These are phyloP conservation scores for Quercus glauca DNA, from an alignment of 306 rosid genomes.

Conservation along the genomic window DNA sequence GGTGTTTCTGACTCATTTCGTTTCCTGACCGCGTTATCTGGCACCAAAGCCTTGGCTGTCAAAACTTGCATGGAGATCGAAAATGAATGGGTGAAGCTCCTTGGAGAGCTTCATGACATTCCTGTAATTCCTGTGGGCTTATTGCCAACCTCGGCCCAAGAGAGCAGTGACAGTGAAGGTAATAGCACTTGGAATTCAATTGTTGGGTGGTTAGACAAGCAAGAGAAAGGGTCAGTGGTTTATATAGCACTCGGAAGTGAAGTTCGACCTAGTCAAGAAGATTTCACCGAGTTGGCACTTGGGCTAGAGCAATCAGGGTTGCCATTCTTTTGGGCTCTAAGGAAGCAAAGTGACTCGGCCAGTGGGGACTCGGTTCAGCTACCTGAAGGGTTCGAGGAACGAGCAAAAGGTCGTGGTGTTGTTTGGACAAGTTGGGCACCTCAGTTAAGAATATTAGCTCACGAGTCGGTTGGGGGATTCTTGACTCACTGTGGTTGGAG, in stretches of 20 bases:
- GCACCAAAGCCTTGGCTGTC: constrained; percentile 17
- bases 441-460: constrained; percentile 24
- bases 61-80: constrained; percentile 36
- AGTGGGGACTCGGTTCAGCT: neutral
- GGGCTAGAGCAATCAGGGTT: constrained; percentile 29
- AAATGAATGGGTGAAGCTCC: constrained; percentile 10
- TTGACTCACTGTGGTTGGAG: constrained; percentile 37
- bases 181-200: constrained; percentile 19
- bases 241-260: no score
- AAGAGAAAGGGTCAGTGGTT: neutral
- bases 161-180: neutral
- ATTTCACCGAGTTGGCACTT: constrained; percentile 21
- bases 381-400: constrained; percentile 9
- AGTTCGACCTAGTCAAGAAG: constrained; percentile 15
- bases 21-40: neutral
- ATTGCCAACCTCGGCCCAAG: constrained; percentile 9
- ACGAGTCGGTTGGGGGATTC: constrained; percentile 30
- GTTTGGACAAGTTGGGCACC: constrained; percentile 30
- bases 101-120: neutral
- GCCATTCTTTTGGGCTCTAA: constrained; percentile 9
- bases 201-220: constrained; percentile 30
- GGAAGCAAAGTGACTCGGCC: constrained; percentile 4
- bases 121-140: constrained; percentile 36
- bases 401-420: neutral
- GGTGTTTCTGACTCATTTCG: constrained; percentile 11